These are phyloP conservation scores for Niebla homalea DNA, from an alignment of 495 filamentous ascomycete genomes.

Conservation along the genomic window DNA sequence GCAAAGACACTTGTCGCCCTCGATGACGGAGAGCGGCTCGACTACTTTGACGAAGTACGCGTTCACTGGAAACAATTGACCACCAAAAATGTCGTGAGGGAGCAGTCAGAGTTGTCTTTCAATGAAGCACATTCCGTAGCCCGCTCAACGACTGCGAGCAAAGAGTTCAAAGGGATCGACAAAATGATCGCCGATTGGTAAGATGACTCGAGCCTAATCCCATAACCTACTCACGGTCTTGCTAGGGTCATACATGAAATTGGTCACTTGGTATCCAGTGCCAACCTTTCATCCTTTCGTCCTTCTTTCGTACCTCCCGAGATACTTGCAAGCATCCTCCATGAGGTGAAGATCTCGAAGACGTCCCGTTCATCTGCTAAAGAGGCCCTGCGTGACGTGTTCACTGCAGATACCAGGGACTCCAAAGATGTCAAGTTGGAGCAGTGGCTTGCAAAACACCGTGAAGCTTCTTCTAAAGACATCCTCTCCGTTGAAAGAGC, in stretches of 20 bases:
- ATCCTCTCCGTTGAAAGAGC: conserved; percentile 21
- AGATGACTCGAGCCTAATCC: not conserved
- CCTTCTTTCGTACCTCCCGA: conserved; percentile 40
- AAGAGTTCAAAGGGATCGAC: not conserved
- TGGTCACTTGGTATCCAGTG: conserved; percentile 54
- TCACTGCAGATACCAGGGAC: conserved; percentile 36
- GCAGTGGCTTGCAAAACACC: conserved; percentile 30
- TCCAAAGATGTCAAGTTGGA: conserved; percentile 49
- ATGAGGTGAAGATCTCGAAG: conserved; percentile 44
- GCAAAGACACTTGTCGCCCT: conserved; percentile 67
- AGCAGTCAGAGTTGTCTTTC: not conserved
- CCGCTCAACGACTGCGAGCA: not conserved
- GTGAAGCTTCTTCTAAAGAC: too few relatives aligned
- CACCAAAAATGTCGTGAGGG: not conserved
- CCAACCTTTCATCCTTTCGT: conserved; percentile 35
- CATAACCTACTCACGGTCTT: conserved; percentile 11
- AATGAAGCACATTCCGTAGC: not conserved
- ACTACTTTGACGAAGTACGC: conserved; percentile 64
- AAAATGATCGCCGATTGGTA: conserved; percentile 21
- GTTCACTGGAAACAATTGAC: not conserved
- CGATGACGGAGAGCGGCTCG: conserved; percentile 65
- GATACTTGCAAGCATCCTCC: conserved; percentile 54
- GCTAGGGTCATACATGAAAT: conserved; percentile 80
- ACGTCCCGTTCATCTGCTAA: conserved; percentile 73
- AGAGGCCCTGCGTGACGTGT: conserved; percentile 50